Evolutionary conservation across 805 yeast genomes (phyloP), one percentile per base, ranked within the genome.

Genomic region (Soucietia sequanensis): DNA sequence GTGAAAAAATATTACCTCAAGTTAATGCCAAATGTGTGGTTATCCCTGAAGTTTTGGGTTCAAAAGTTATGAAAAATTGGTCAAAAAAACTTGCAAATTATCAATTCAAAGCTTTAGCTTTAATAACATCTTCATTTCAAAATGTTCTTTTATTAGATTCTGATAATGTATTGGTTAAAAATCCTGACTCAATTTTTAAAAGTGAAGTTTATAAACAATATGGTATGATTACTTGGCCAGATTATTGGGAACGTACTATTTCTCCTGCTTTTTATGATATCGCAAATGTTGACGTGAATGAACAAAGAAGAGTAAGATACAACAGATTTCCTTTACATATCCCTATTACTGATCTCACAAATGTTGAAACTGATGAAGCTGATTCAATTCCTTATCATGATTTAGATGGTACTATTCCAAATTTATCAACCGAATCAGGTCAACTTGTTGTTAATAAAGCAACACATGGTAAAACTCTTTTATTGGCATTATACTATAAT

Each of bases 351-450:
- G 34, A 31, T 9, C 38, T 30, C n/a, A 6, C 43, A 4, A 50
- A 47, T 22, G 14, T 38, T 4, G 37, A 33, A 7, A 42, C 37
- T 5, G 37, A 29, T 1, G 55, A 48, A 14, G 30, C 26, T 16
- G 37, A 33, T 4, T 24, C 36, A 4, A 48, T 72, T 2, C 76
- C 83, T 1, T 76, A 63, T 43, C 87, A 81, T 46, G 88, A 82
- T 50, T 63, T 81, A 31, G 72, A 75, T 38, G 86, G 86, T 3
- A 68, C 89, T 0, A 70, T 84, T 27, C 84, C 88, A 6, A 84
- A 81, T 46, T 72, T 76, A 37, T 76, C 88, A 0, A 70, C 85
- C 3, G 89, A 82, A 58, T 75, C 84, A 1, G 90, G 89, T 3
- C 85, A 82, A 51, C 50, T 83, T 36, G 50, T 80, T 34, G 67